Base-by-base conservation (phyloP, 2,329 filamentous ascomycete genomes). In the Setomelanomma holmii region DNA sequence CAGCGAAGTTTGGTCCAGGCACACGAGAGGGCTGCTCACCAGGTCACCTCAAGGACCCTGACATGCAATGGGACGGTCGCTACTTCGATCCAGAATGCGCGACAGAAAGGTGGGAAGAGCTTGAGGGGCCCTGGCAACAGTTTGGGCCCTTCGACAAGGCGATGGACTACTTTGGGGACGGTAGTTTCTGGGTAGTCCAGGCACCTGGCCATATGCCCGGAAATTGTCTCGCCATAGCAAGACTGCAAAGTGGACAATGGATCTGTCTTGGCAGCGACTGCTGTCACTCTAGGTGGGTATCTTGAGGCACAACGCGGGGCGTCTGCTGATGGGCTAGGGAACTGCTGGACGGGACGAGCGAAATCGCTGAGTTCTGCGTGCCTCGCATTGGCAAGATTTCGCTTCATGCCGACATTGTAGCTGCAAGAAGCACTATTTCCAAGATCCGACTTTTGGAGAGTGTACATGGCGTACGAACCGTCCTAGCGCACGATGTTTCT, bases 131-230 rank as follows among this genome's bases (percentile, higher is more conserved):
- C 8, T 76, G 72, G 73, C 48, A 56, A 17, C 47, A 59, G 0
- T 72, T 75, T 48, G 73, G 72, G 1, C 67, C 71, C 0, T 76
- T 75, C 40, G 64, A 74, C 12, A 64, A 62, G 35, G 72, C 73
- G 10, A 45, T 72, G 50, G 68, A 76, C 40, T 73, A 66, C 36
- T 76, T 76, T 38, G 71, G 71, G 47, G 69, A 80, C 67, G 64
- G 76, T 44, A 68, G 71, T 43, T 74, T 76, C 38, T 75, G 71
- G 73, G 47, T 75, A 6, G 67, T 76, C 7, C 69, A 74, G 19
- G 72, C 71, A 12, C 73, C 72, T 2, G 73, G 73, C 19, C 75
- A 71, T 58, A 70, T 74, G 67, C 60, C 72, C 39, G 66, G 75
- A 12, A 74, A 78, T 67, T 58, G 83, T 27, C 66, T 67, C 38